Evolutionary conservation across 768 basidiomycete genomes (phyloP).

Genomic region (Boletus reticulatus): DNA sequence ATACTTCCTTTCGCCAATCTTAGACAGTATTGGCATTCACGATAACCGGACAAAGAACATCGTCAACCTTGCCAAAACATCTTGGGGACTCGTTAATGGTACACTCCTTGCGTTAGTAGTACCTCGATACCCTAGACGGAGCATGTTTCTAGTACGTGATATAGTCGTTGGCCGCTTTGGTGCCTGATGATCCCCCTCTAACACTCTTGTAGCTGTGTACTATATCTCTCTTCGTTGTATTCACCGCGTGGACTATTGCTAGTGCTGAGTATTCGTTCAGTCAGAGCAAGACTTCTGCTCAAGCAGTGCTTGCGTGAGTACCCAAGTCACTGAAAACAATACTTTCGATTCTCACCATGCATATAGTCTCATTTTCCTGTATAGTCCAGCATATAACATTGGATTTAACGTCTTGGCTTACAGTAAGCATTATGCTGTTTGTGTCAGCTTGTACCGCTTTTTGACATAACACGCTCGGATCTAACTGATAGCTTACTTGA

Average conservation of each 20-base stretch:
- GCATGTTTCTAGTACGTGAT: slow-evolving; percentile 11
- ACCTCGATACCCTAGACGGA: slow-evolving; percentile 17
- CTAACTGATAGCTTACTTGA: slow-evolving; percentile 30
- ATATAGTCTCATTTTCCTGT: slow-evolving; percentile 20
- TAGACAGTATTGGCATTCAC: slow-evolving; percentile 23
- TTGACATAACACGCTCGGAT: not conserved
- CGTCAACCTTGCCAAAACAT: slow-evolving; percentile 10
- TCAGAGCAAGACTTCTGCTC: slow-evolving; percentile 2
- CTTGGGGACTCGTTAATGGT: slow-evolving; percentile 11
- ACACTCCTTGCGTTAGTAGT: slow-evolving; percentile 1
- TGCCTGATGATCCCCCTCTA: not conserved
- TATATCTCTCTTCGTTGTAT: slow-evolving; percentile 12
- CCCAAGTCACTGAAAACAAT: not conserved
- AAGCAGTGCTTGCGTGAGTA: slow-evolving; percentile 9
- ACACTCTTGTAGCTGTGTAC: slow-evolving; percentile 7
- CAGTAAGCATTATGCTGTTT: not conserved
- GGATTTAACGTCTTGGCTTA: slow-evolving; percentile 7
- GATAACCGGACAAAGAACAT: slow-evolving; percentile 16
- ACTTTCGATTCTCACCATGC: not conserved
- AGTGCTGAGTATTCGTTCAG: slow-evolving; percentile 19
- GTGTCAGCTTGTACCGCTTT: not conserved
- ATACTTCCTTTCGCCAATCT: slow-evolving; percentile 6
- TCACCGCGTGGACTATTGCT: slow-evolving; percentile 18
- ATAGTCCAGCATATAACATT: slow-evolving; percentile 12
- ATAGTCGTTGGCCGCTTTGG: not conserved